Conservation (phyloP, 1,139 yeast species). For the Meyerozyma smithsonii region DNA sequence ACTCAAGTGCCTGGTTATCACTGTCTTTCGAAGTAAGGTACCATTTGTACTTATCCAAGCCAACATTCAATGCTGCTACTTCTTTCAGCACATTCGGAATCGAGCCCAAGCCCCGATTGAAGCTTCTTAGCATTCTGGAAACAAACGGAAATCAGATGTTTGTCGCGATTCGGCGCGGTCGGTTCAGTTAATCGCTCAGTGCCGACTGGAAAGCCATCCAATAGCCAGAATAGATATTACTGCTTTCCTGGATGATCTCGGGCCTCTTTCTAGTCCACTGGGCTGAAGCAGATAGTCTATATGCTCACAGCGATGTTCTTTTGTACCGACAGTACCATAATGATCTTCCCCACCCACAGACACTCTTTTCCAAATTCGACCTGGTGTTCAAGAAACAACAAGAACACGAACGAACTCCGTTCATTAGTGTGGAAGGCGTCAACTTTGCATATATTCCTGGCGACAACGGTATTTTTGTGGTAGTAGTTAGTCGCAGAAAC, state of each 20-base stretch:
- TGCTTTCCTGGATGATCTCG: constrained; percentile 27
- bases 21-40: too few relatives aligned
- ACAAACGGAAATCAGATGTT: not conserved
- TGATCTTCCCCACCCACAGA: constrained; percentile 23
- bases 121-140: not conserved
- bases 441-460: constrained; percentile 28
- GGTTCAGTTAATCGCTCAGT: too few relatives aligned
- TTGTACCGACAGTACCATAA: constrained; percentile 34
- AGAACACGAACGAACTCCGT: constrained; percentile 27
- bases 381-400: constrained; percentile 16
- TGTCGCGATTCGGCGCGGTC: not conserved
- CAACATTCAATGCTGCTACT: not conserved
- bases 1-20: constrained; percentile 9
- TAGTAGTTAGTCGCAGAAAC: constrained; percentile 31
- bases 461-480: constrained; percentile 25
- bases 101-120: not conserved
- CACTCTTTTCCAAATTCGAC: constrained; percentile 26
- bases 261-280: constrained; percentile 35
- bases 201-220: too few relatives aligned
- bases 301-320: constrained; percentile 31
- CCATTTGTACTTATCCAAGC: not conserved
- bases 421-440: constrained; percentile 24
- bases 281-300: constrained; percentile 26
- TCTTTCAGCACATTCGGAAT: not conserved
- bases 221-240: not conserved